These are phyloP conservation scores for Vitis riparia DNA, from an alignment of 164 flowering plant genomes.

Conservation along the genomic window DNA sequence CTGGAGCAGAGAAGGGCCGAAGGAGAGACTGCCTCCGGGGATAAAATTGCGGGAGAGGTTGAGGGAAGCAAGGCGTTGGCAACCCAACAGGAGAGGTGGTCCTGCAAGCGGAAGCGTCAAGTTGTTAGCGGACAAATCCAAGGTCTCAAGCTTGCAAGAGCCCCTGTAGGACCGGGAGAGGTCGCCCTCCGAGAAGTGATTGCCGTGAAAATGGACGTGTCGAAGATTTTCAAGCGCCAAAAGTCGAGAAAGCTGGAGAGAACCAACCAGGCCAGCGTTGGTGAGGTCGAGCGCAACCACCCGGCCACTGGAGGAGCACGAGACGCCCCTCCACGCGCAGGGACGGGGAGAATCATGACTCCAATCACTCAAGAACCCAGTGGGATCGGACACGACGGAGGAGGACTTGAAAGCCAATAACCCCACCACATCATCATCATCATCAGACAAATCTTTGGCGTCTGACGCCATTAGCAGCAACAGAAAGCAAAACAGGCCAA, in stretches of 20 bases:
- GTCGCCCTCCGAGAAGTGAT: conserved; percentile 52
- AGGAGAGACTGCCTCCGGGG: conserved; percentile 32
- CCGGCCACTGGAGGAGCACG: conserved; percentile 42
- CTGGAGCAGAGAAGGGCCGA: conserved; percentile 41
- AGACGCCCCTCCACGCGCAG: conserved; percentile 68
- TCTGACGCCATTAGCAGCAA: conserved; percentile 10
- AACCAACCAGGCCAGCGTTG: conserved; percentile 44
- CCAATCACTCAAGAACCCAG: conserved; percentile 44
- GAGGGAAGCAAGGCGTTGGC: conserved; percentile 37
- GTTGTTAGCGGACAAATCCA: conserved; percentile 64
- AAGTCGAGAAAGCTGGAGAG: conserved; percentile 42
- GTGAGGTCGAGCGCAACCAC: conserved; percentile 52
- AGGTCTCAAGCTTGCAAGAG: conserved; percentile 38
- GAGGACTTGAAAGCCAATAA: conserved; percentile 39
- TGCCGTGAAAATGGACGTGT: conserved; percentile 38
- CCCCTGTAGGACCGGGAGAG: conserved; percentile 25
- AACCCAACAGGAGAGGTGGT: conserved; percentile 27
- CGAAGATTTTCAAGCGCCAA: conserved; percentile 40
- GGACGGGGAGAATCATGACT: conserved; percentile 26
- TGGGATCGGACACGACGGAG: conserved; percentile 43
- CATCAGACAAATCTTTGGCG: conserved; percentile 15
- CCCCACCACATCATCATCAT: conserved; percentile 17
- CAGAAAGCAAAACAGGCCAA: conserved; percentile 5
- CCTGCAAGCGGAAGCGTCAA: conserved; percentile 39
- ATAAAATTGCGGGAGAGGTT: conserved; percentile 58